Base-by-base conservation (phyloP, 1,284 basidiomycete genomes). In the Irpex sp. region DNA sequence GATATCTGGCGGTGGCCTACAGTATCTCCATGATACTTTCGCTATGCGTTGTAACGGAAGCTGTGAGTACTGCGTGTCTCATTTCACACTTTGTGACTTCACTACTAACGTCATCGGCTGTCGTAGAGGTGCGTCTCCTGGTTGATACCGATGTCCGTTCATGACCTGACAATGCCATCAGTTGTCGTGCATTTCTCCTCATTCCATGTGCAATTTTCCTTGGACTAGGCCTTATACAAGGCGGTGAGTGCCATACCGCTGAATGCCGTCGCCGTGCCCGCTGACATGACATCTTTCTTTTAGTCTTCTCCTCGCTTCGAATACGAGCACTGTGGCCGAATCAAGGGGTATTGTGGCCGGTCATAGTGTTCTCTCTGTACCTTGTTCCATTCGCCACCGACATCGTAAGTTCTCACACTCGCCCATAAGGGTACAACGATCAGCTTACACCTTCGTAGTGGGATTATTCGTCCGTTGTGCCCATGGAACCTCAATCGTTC, bases 1-100 rank as follows among this genome's bases (percentile, higher is more conserved):
- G 61, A 7, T 61, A 61, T 46, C 46, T 61, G 21, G 21, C 61
- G 7, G 26, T 61, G 7, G 19, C 37, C 19, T 59, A 59, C 46
- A 33, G 53, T 33, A 35, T 35, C 53, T 33, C 21, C 7, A 47
- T 50, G 21, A 31, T 59, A n/a, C 58, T 59, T 15, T 13, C 17
- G 43, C 58, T 59, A 21, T 6, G 37, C 9, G 26, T 39, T 19
- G 37, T 11, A 15, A 55, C 33, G 19, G 53, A 55, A 35, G 53
- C 53, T 6, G 53, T 55, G 39, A 19, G 53, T 35, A 26, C 26
- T 26, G 26, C 26, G 26, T 26, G 26, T 26, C 26, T 26, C 26
- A 26, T 26, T 26, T 26, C 26, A 26, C 26, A 26, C 26, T 26
- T 26, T 26, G 26, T 26, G 26, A 26, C 26, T 26, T 26, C 26